Evolutionary conservation across 352 stramenopile species (phyloP).

Genomic region (Pythium oligandrum): DNA sequence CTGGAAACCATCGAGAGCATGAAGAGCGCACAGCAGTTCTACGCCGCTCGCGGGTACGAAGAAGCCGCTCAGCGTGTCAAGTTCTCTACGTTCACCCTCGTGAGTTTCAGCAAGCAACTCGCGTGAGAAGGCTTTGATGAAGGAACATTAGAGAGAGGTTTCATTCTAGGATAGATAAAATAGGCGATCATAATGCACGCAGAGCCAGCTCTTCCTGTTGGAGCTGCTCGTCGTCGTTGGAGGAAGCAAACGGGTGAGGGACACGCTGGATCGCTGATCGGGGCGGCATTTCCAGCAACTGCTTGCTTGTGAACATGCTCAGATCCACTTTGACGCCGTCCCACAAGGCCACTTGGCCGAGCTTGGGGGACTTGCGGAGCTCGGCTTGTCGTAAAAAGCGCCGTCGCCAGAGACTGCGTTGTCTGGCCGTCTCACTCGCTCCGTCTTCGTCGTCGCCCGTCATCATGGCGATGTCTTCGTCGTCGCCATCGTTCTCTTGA

Average conservation of each 20-base stretch:
- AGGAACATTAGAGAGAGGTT: not conserved
- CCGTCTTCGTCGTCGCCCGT: conserved; percentile 6
- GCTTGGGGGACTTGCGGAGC: conserved; percentile 14
- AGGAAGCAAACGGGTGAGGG: conserved; percentile 11
- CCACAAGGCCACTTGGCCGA: conserved; percentile 20
- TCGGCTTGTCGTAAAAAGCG: conserved; percentile 7
- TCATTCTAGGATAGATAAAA: too few species aligned
- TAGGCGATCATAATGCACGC: too few species aligned
- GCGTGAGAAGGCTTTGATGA: not conserved
- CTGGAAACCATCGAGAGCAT: conserved; percentile 69
- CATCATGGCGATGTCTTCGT: not conserved
- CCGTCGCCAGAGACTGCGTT: conserved; percentile 18
- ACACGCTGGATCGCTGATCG: not conserved
- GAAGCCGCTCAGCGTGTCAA: conserved; percentile 19
- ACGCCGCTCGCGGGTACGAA: conserved; percentile 33
- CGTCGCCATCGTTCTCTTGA: conserved; percentile 8
- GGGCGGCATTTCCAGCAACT: too few species aligned
- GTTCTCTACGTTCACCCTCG: conserved; percentile 44
- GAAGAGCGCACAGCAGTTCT: conserved; percentile 48
- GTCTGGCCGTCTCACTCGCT: not conserved
- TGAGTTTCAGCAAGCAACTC: conserved; percentile 33
- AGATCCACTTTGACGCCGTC: not conserved
- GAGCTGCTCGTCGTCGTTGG: conserved; percentile 3
- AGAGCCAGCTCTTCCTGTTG: too few species aligned
- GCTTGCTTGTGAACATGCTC: too few species aligned